Evolutionary conservation across 2,329 filamentous ascomycete genomes (phyloP).

Genomic region (Hypoxylon sp.): DNA sequence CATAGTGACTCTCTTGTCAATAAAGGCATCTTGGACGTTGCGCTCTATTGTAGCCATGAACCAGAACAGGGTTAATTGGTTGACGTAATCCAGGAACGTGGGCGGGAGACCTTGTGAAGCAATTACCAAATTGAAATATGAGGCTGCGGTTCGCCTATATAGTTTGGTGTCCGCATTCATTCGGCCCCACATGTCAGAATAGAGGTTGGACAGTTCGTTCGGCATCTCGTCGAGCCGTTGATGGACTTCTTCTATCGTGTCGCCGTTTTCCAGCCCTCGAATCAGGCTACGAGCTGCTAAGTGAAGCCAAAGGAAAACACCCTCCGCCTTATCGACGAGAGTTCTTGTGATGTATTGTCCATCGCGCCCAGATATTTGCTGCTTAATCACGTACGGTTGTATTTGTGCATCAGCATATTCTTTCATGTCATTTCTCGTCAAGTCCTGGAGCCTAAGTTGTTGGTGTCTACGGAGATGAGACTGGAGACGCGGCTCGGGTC

Average conservation of each 20-base stretch:
- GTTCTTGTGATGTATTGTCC: background rate
- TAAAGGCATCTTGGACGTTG: background rate
- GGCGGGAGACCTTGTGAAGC: background rate
- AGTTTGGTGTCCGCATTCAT: slow-evolving; percentile 22
- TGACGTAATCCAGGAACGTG: background rate
- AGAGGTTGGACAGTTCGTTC: slow-evolving; percentile 19
- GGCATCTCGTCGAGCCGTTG: slow-evolving; percentile 23
- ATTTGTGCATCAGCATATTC: background rate
- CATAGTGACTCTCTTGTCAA: background rate
- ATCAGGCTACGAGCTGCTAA: slow-evolving; percentile 11
- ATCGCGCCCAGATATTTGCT: background rate
- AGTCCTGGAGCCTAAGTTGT: slow-evolving; percentile 17
- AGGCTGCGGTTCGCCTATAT: background rate
- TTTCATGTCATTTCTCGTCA: slow-evolving; percentile 15
- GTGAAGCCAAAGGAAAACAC: slow-evolving; percentile 22
- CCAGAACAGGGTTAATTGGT: background rate
- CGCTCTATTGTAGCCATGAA: background rate
- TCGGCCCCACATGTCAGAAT: slow-evolving; percentile 28
- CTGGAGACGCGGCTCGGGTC: slow-evolving; percentile 11
- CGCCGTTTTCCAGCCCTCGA: slow-evolving; percentile 7
- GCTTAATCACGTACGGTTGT: background rate
- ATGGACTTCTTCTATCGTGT: background rate
- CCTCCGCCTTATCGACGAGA: slow-evolving; percentile 19
- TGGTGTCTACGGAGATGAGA: slow-evolving; percentile 3
- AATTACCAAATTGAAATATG: slow-evolving; percentile 24